Evolutionary conservation across 352 stramenopile genomes (phyloP).

Genomic region (Phytophthora chlamydospora): DNA sequence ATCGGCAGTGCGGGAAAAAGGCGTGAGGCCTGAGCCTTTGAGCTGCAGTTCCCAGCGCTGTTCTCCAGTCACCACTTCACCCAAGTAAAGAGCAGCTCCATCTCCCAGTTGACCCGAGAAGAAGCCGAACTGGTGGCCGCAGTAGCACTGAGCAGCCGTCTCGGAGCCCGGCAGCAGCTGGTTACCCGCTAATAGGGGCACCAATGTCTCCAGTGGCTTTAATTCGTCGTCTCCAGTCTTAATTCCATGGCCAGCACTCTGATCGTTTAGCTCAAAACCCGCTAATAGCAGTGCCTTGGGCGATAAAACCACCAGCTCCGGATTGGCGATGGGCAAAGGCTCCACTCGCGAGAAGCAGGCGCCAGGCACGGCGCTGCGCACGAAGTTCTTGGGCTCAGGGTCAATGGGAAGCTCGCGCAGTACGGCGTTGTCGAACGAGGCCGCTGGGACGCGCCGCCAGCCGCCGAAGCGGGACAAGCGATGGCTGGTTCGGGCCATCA

Average conservation of each 20-base stretch:
- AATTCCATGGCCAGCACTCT: neutral
- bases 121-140: constrained; percentile 92
- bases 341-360: constrained; percentile 71
- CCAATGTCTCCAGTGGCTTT: constrained; percentile 47
- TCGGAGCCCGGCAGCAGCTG: constrained; percentile 72
- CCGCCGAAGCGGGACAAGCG: constrained; percentile 36
- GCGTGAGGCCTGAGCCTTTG: constrained; percentile 96
- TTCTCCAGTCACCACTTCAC: constrained; percentile 68
- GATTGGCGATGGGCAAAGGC: constrained; percentile 63
- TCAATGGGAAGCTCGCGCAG: constrained; percentile 72
- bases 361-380: constrained; percentile 52
- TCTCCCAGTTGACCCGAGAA: constrained; percentile 93
- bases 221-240: constrained; percentile 25
- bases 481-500: constrained; percentile 22
- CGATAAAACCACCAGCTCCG: constrained; percentile 64
- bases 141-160: constrained; percentile 90
- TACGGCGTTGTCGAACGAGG: constrained; percentile 65
- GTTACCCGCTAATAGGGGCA: constrained; percentile 77
- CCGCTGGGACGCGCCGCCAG: constrained; percentile 47
- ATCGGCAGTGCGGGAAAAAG: constrained; percentile 95
- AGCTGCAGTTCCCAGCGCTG: constrained; percentile 95
- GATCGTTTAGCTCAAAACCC: constrained; percentile 52
- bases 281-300: constrained; percentile 59
- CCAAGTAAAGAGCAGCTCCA: constrained; percentile 89
- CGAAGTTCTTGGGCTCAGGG: constrained; percentile 50